Base-by-base conservation (phyloP, 1,284 basidiomycete species). In the Ganoderma lingzhi region DNA sequence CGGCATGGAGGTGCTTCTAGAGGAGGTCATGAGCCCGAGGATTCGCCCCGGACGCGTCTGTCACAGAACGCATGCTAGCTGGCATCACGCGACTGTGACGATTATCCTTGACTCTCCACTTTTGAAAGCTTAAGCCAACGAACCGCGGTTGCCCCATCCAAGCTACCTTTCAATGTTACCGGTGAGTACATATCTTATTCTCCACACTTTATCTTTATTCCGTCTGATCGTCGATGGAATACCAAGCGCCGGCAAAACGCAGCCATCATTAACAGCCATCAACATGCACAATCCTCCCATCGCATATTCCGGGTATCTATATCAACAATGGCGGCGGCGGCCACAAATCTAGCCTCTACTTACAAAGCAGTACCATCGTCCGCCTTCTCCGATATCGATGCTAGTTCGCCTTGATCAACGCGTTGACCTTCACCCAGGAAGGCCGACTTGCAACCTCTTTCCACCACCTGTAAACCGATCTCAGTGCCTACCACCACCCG, bases 361-460 rank as follows among this genome's bases (percentile, higher is more conserved):
- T 35, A 35, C 35, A 35, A 42, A 12, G 17, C 17, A 4, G 17
- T 12, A 17, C 42, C 17, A 19, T 44, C 42, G 12, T n/a, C 28
- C 15, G 14, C 32, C 30, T 32, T 56, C 53, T 56, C 30, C 35
- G 10, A 56, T 56, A 6, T 12, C 14, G 14, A 17, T 15, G 6
- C 8, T 19, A 19, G 30, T 32, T 56, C 53, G 30, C 5, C 56
- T 35, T 58, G 8, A 37, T n/a, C 56, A 30, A 9, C 35, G 30
- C 61, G 39, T 80, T 78, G 62, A 82, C 76, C 0, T 78, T 79
- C 69, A 77, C 74, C 82, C 83, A 84, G 9, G 82, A 66, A n/a
- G 77, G 74, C 51, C 82, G 78, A 9, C 77, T 74, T n/a, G 74
- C 70, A 62, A 82, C 75, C 28, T 80, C 79, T 65, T 77, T 79